phyloP scores from a whole-genome alignment of 768 basidiomycete genomes.

The Vararia minispora region DNA sequence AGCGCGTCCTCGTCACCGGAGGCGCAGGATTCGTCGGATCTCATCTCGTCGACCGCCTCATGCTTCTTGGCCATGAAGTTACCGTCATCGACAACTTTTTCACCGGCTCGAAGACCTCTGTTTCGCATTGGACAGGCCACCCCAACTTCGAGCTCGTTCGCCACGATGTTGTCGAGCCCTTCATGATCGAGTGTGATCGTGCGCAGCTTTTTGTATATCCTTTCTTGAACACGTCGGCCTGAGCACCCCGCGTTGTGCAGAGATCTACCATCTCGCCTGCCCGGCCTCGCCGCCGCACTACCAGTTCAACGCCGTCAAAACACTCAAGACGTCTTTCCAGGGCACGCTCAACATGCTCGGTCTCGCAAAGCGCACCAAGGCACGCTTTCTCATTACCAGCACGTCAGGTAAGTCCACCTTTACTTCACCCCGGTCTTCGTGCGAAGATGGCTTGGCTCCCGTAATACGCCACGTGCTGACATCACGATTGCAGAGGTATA shows the following conservation, averaged over 20 bases:
- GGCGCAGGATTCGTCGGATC: constrained; percentile 99
- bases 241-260: constrained; percentile 25
- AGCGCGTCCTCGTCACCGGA: constrained; percentile 90
- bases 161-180: constrained; percentile 94
- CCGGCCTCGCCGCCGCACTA: constrained; percentile 97
- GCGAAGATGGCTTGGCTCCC: not conserved
- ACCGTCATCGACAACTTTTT: constrained; percentile 99
- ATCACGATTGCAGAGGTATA: constrained; percentile 64
- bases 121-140: constrained; percentile 93
- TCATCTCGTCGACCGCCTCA: constrained; percentile 93
- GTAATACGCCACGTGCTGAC: too few species aligned
- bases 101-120: constrained; percentile 95
- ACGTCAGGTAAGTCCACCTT: constrained; percentile 65
- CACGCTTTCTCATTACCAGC: constrained; percentile 90
- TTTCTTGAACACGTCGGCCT: not conserved
- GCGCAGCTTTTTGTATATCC: constrained; percentile 18
- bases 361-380: constrained; percentile 93
- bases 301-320: constrained; percentile 97
- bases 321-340: constrained; percentile 97
- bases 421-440: constrained; percentile 5
- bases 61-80: constrained; percentile 96
- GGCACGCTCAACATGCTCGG: constrained; percentile 99
- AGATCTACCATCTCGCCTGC: constrained; percentile 98
- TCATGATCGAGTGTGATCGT: constrained; percentile 99
- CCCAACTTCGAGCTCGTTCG: constrained; percentile 98